phyloP scores from a whole-genome alignment of 768 basidiomycete species.

The Pulveroboletus frians region DNA sequence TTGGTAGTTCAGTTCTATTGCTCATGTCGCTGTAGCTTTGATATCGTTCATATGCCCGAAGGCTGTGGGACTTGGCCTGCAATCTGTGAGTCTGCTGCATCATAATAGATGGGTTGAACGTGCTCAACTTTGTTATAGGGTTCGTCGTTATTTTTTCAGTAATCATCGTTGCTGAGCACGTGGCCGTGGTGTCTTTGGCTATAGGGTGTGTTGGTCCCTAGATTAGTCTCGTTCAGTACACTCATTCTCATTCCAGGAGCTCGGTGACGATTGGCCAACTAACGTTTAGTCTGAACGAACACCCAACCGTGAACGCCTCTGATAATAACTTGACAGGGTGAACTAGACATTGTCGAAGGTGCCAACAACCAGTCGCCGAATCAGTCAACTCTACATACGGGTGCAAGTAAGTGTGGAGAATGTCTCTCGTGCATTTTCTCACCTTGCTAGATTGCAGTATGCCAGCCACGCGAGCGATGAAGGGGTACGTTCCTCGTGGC shows the following conservation, averaged over 20 bases:
- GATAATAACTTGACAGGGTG: slow-evolving; percentile 10
- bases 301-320: not conserved
- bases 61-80: slow-evolving; percentile 35
- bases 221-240: not conserved
- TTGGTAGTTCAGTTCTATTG: not conserved
- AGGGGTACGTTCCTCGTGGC: slow-evolving; percentile 21
- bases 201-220: not conserved
- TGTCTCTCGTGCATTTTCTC: not conserved
- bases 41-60: slow-evolving; percentile 31
- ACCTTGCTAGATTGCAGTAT: slow-evolving; percentile 23
- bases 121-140: slow-evolving; percentile 5
- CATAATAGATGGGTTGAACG: not conserved
- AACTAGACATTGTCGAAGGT: slow-evolving; percentile 29
- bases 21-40: slow-evolving; percentile 17
- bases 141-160: not conserved
- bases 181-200: not conserved
- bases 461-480: slow-evolving; percentile 21
- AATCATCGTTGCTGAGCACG: not conserved
- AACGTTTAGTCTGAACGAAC: slow-evolving; percentile 1
- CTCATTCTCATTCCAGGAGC: slow-evolving; percentile 13
- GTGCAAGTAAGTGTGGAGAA: slow-evolving; percentile 5
- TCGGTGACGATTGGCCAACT: slow-evolving; percentile 17
- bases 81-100: slow-evolving; percentile 20
- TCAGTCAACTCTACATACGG: slow-evolving; percentile 23
- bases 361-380: slow-evolving; percentile 25